Conservation (phyloP, 148 eudicot species). For the Cornus suecica region DNA sequence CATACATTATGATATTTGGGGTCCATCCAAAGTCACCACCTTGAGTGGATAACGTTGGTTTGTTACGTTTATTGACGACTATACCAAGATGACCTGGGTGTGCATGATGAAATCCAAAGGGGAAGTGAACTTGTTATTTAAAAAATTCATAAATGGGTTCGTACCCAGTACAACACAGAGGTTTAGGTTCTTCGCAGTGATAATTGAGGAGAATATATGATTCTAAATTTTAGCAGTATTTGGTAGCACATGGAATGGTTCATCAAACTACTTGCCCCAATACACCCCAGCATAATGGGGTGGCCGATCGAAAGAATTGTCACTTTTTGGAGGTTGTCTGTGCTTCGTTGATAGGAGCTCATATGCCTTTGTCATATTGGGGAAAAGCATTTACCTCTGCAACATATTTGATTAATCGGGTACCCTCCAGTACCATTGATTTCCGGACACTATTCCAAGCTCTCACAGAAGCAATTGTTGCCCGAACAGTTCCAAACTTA, state of each 20-base stretch:
- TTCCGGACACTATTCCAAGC: no score
- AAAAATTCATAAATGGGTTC: neutral
- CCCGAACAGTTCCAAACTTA: neutral
- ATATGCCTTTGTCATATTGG: neutral
- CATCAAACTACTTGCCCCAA: conserved; percentile 1
- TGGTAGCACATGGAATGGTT: neutral
- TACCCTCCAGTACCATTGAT: no score
- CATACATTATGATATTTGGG: no score
- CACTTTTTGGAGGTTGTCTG: conserved; percentile 4
- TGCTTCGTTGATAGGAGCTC: neutral
- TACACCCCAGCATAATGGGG: neutral
- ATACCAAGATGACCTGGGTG: neutral
- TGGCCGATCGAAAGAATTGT: neutral
- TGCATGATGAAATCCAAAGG: neutral
- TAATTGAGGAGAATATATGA: no score
- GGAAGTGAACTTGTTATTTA: neutral
- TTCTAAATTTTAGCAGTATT: neutral
- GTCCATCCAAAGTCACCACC: neutral
- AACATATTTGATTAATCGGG: no score
- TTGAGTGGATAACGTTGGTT: conserved; percentile 8
- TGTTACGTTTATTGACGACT: conserved; percentile 13
- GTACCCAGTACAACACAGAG: neutral
- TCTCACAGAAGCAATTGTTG: neutral
- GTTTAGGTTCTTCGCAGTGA: neutral
- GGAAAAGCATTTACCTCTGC: neutral